Base-by-base conservation (phyloP, 768 basidiomycete species). In the Mycena galericulata region DNA sequence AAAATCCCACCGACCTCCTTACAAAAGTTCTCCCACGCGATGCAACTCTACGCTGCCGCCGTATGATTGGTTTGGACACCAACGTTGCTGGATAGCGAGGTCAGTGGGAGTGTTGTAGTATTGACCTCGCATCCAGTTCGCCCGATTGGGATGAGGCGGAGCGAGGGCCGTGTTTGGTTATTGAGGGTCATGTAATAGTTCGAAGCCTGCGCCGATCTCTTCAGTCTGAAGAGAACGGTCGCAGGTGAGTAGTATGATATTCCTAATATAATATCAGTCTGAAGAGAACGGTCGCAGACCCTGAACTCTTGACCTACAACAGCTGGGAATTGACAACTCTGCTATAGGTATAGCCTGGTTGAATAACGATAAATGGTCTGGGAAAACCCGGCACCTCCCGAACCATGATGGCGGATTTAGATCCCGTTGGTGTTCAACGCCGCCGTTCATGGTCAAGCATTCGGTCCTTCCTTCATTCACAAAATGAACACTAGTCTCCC, bases 291-390 rank as follows among this genome's bases (percentile, higher is more conserved):
- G 43, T 45, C 43, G 22, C 22, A 45, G 43, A 27, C 47, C 17
- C 47, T 49, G 47, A 49, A 49, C 47, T 49, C 47, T 49, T 49
- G 47, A 49, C 47, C 47, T 49, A 49, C 47, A 49, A 49, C 47
- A 49, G n/a, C n/a, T n/a, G n/a, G n/a, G n/a, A n/a, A n/a, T n/a
- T n/a, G n/a, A n/a, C n/a, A n/a, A n/a, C n/a, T n/a, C n/a, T n/a
- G n/a, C n/a, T n/a, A n/a, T n/a, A n/a, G n/a, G n/a, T n/a, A n/a
- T n/a, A n/a, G n/a, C n/a, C n/a, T n/a, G n/a, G n/a, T n/a, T n/a
- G n/a, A n/a, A n/a, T n/a, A n/a, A n/a, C n/a, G n/a, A n/a, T n/a
- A n/a, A n/a, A n/a, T n/a, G n/a, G n/a, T n/a, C n/a, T n/a, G n/a
- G n/a, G n/a, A n/a, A n/a, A n/a, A n/a, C n/a, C n/a, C n/a, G n/a